phyloP scores from a whole-genome alignment of 257 asterid species.

The Lantana camara region DNA sequence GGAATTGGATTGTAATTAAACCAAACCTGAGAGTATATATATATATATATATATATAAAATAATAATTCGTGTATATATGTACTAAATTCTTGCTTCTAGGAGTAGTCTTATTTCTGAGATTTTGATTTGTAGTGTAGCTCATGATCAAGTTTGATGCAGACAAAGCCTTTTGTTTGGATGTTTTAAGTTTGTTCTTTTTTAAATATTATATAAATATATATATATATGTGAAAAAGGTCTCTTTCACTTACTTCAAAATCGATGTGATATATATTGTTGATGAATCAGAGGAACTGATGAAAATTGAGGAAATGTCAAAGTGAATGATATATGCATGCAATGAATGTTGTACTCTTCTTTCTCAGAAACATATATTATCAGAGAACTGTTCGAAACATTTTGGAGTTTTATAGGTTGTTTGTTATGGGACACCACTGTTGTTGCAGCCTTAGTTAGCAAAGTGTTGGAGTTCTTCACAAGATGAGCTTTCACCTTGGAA shows the following conservation, averaged over 20 bases:
- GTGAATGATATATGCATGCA: neutral
- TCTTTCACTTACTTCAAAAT: constrained; percentile 17
- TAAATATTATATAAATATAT: too few species aligned
- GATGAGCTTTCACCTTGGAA: neutral
- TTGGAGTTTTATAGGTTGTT: constrained; percentile 29
- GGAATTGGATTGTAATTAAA: too few species aligned
- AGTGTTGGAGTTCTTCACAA: neutral
- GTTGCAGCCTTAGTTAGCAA: neutral
- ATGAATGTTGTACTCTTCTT: neutral
- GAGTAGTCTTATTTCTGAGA: neutral
- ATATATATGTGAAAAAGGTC: neutral
- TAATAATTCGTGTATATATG: too few species aligned
- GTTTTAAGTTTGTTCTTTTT: too few species aligned
- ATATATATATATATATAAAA: too few species aligned
- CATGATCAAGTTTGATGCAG: constrained; percentile 4
- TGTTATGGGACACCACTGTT: neutral
- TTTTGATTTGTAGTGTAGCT: constrained; percentile 18
- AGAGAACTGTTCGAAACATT: constrained; percentile 13
- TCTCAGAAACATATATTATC: neutral
- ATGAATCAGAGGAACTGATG: neutral
- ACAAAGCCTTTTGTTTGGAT: constrained; percentile 5
- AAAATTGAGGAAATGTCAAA: neutral
- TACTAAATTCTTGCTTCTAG: neutral
- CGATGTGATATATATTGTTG: too few species aligned
- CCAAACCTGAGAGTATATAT: too few species aligned